A percentile compares a stretch with the other conserved stretches of the same genome.
Conservation (phyloP, 2,329 filamentous ascomycete species). For the Calycina marina region DNA sequence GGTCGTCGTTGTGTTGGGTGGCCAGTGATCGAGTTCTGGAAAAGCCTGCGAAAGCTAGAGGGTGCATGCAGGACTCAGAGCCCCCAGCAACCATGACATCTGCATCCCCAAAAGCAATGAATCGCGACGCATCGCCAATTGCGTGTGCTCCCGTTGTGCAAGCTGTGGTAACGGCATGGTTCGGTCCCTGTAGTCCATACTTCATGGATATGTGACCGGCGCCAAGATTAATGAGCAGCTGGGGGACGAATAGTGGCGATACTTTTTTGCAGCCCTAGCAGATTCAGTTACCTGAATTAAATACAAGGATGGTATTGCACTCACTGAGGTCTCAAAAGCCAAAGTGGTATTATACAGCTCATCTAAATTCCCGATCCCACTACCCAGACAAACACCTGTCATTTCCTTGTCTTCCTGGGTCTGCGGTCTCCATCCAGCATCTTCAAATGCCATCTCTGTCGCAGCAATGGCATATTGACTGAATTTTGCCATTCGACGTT, state of each 20-base stretch:
- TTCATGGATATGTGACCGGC: conserved; percentile 92
- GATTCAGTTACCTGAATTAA: too few relatives aligned
- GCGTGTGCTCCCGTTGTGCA: conserved; percentile 95
- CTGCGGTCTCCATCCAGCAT: conserved; percentile 54
- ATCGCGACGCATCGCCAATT: conserved; percentile 82
- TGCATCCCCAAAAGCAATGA: conserved; percentile 83
- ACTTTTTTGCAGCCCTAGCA: conserved; percentile 85
- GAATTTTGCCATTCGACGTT: conserved; percentile 77
- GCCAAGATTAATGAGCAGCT: conserved; percentile 85
- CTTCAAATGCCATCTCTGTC: conserved; percentile 68
- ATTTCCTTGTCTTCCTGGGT: conserved; percentile 48
- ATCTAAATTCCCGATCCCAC: conserved; percentile 87
- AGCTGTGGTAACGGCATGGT: conserved; percentile 84
- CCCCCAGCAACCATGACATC: conserved; percentile 95
- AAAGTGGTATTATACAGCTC: conserved; percentile 78
- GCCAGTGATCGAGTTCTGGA: conserved; percentile 74
- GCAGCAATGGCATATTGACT: conserved; percentile 85
- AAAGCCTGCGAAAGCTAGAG: conserved; percentile 83
- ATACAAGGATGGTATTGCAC: too few relatives aligned
- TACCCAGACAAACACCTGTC: conserved; percentile 85
- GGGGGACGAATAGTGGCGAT: conserved; percentile 84
- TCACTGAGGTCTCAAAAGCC: conserved; percentile 56
- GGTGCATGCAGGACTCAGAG: conserved; percentile 90
- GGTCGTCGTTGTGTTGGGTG: conserved; percentile 63
- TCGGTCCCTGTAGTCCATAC: conserved; percentile 78